These are phyloP conservation scores for Penicillium sp. DNA, from an alignment of 2,329 filamentous ascomycete species.

Conservation along the genomic window DNA sequence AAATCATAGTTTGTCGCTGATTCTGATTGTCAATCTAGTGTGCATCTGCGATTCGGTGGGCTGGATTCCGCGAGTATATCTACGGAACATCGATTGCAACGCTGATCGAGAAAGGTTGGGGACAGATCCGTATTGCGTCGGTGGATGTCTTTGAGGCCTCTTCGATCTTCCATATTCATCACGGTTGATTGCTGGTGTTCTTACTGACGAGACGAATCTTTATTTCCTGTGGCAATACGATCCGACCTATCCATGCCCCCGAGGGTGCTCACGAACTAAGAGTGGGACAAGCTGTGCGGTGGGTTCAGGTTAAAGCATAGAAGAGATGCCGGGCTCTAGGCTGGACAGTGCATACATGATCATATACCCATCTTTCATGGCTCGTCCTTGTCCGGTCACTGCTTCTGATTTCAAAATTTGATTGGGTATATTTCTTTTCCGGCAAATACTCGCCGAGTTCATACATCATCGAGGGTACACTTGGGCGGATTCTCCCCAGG, in stretches of 20 bases:
- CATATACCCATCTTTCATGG: no score
- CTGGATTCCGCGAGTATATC: slow-evolving; percentile 57
- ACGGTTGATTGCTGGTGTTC: slow-evolving; percentile 46
- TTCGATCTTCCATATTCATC: slow-evolving; percentile 39
- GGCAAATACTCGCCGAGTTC: background rate
- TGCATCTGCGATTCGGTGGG: slow-evolving; percentile 57
- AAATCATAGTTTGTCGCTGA: background rate
- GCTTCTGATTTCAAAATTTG: slow-evolving; percentile 4
- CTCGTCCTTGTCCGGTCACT: no score
- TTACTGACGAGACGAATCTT: slow-evolving; percentile 56
- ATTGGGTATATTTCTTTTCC: slow-evolving; percentile 18
- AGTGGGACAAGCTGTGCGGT: slow-evolving; percentile 10
- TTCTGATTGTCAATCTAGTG: slow-evolving; percentile 38
- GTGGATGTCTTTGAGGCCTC: slow-evolving; percentile 46
- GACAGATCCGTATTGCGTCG: slow-evolving; percentile 51
- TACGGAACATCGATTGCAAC: slow-evolving; percentile 54
- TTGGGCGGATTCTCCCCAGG: background rate
- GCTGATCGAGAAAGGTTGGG: slow-evolving; percentile 52
- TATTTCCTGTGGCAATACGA: slow-evolving; percentile 59
- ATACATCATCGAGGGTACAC: background rate
- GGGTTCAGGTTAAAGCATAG: background rate
- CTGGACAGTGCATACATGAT: no score
- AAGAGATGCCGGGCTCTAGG: no score
- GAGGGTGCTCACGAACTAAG: slow-evolving; percentile 28
- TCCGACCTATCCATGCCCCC: slow-evolving; percentile 34